Evolutionary conservation across 352 stramenopile genomes (phyloP).

Genomic region (Globisporangium camurandrum): DNA sequence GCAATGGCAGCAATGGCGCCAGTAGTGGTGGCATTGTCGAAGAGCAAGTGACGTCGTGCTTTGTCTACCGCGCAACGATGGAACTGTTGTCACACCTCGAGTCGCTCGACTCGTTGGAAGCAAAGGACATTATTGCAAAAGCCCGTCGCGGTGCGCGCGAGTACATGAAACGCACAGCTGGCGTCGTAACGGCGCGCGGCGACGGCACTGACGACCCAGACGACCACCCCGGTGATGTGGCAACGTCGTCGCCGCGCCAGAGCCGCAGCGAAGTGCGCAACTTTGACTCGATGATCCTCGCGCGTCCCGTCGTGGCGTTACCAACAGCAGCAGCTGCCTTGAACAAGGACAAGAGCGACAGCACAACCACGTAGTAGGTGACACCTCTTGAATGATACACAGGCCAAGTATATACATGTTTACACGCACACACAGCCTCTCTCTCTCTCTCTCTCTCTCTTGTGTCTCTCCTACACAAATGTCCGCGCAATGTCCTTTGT

Average conservation of each 20-base stretch:
- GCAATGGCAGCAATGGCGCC: conserved; percentile 1
- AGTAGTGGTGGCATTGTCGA: conserved; percentile 22
- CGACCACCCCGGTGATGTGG: no score
- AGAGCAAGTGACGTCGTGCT: conserved; percentile 32
- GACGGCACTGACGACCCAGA: neutral
- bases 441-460: no score
- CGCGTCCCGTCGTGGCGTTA: no score
- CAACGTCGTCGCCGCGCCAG: neutral
- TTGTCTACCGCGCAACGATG: conserved; percentile 48
- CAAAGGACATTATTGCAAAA: conserved; percentile 36
- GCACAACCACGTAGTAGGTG: no score
- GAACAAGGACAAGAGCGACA: no score
- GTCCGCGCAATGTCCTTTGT: conserved; percentile 25
- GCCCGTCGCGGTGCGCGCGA: conserved; percentile 28
- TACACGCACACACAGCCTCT: no score
- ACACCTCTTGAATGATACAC: no score
- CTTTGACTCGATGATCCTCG: conserved; percentile 15
- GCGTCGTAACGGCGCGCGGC: conserved; percentile 6
- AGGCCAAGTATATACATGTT: no score
- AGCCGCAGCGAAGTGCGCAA: conserved; percentile 9
- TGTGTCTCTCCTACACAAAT: no score
- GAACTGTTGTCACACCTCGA: conserved; percentile 32
- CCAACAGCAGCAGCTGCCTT: no score
- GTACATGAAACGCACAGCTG: conserved; percentile 11
- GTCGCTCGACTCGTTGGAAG: conserved; percentile 36